Evolutionary conservation across 2,329 filamentous ascomycete genomes (phyloP), one percentile per base, ranked within the genome.

Genomic region (Capronia coronata): DNA sequence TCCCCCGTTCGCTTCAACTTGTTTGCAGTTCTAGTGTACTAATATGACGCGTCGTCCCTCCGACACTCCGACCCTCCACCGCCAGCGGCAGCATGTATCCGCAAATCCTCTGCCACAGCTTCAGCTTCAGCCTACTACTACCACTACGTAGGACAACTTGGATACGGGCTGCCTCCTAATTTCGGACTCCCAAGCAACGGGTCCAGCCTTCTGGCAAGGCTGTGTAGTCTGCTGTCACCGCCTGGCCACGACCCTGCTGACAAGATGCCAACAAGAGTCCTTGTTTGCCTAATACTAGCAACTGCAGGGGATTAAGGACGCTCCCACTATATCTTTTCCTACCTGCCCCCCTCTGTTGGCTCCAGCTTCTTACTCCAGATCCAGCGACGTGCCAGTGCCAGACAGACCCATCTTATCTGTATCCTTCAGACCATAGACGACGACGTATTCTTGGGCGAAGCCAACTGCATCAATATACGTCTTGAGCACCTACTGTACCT

Each of bases 291-390:
- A 48, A 49, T 23, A 23, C 40, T 14, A 25, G 46, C 7, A 25
- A 8, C 34, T 37, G 34, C 34, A 18, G 34, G 18, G 34, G 34
- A 37, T 16, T 13, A 34, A 11, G 30, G 8, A 10, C n/a, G 37
- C 29, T 14, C 6, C 19, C 38, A 30, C 48, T 56, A 53, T 52
- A 56, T 56, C 54, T 54, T 51, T 25, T 14, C 46, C 18, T 45
- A 22, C 34, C 46, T 40, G 41, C 39, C 48, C 46, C 32, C 45
- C 25, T 41, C 21, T 19, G 18, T 9, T 35, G 18, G 30, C 29
- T 41, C 38, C 35, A 41, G 22, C 37, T 30, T 18, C 14, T 46
- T 37, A 25, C 37, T 30, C 29, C 14, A 46, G 27, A 23, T 41
- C 42, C 51, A 41, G 35, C 51, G 35, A 44, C 21, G 22, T 45